Conservation (phyloP, 176 grass and related monocot genomes). For the Triticum urartu region DNA sequence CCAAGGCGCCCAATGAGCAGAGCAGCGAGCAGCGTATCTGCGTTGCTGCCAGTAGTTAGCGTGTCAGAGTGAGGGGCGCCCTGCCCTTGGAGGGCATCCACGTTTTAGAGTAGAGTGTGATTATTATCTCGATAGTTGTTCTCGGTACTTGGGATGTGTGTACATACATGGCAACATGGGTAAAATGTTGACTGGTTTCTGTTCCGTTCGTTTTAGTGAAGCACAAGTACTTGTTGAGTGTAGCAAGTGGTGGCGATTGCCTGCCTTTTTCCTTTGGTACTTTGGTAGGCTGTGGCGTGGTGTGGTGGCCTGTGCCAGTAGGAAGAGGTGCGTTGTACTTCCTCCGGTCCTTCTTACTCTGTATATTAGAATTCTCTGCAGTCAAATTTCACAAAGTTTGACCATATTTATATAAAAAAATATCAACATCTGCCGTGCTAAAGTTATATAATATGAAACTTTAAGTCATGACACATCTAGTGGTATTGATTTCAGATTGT, state of each 20-base stretch:
- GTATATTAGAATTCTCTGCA: too few species aligned
- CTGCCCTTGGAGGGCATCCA: not conserved
- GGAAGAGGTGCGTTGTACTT: not conserved
- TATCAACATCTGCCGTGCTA: too few species aligned
- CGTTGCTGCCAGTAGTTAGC: not conserved
- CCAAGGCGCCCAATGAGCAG: not conserved
- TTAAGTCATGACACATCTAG: too few species aligned
- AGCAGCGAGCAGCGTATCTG: not conserved
- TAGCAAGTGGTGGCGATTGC: not conserved
- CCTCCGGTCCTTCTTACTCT: too few species aligned
- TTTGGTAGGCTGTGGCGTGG: not conserved
- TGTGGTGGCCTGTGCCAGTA: too few species aligned
- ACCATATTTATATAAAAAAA: too few species aligned
- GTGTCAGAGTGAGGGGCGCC: not conserved
- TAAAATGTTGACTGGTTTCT: not conserved
- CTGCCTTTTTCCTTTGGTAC: not conserved
- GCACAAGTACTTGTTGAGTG: not conserved
- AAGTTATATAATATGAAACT: too few species aligned
- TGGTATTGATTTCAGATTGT: too few species aligned
- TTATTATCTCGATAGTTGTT: not conserved
- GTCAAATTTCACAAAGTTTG: too few species aligned
- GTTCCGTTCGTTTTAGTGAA: not conserved
- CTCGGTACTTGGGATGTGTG: not conserved
- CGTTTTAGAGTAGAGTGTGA: not conserved
- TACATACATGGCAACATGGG: not conserved